Evolutionary conservation across 2,329 filamentous ascomycete species (phyloP).

Genomic region (Aspergillus fumigatiaffinis): DNA sequence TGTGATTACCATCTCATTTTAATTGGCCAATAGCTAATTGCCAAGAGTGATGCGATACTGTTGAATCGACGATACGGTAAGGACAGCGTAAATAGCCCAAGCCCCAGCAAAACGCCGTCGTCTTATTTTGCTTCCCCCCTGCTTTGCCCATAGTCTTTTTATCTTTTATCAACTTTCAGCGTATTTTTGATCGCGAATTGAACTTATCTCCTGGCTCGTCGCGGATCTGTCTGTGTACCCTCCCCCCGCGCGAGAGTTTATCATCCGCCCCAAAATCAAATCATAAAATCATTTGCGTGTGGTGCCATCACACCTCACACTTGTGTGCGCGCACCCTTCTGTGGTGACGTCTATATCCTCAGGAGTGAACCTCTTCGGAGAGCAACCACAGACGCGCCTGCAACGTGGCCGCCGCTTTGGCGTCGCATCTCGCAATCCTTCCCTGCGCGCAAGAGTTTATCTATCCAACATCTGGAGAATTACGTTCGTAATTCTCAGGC

Average conservation of each 20-base stretch:
- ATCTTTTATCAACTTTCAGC: slow-evolving; percentile 6
- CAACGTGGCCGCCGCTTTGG: slow-evolving; percentile 41
- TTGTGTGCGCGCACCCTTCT: slow-evolving; percentile 3
- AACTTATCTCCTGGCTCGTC: slow-evolving; percentile 12
- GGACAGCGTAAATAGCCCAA: not conserved
- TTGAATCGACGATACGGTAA: not conserved
- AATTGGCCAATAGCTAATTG: slow-evolving; percentile 3
- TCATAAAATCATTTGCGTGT: not conserved
- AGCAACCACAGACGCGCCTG: slow-evolving; percentile 36
- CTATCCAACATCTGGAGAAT: slow-evolving; percentile 3
- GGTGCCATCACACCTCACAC: not conserved
- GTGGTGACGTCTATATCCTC: slow-evolving; percentile 19
- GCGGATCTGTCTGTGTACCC: slow-evolving; percentile 7
- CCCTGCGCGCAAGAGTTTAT: slow-evolving; percentile 7
- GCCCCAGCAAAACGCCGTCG: not conserved
- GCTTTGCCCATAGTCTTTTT: slow-evolving; percentile 8
- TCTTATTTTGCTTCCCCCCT: slow-evolving; percentile 17
- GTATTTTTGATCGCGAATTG: slow-evolving; percentile 2
- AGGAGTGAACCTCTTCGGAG: not conserved
- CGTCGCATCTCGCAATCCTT: slow-evolving; percentile 26
- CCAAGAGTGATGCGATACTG: not conserved
- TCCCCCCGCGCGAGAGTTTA: not conserved
- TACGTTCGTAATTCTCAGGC: slow-evolving; percentile 6
- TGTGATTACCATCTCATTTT: accelerated
- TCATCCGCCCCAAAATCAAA: slow-evolving; percentile 6